A percentile compares a stretch with the other conserved stretches of the same genome.
Conservation (phyloP, 1,139 yeast genomes). For the Scheffersomyces lignicola region DNA sequence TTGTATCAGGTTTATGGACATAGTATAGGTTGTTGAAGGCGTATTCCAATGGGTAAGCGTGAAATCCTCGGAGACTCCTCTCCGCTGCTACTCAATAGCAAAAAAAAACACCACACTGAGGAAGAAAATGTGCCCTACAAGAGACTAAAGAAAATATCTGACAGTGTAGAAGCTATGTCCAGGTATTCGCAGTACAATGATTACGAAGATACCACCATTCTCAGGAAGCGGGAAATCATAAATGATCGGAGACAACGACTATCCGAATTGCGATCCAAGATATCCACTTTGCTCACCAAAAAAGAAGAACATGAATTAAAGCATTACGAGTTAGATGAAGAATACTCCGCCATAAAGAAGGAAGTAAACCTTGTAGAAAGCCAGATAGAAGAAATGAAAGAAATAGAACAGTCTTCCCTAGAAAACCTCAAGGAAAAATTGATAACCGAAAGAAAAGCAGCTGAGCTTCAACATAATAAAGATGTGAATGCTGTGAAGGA, state of each 20-base stretch:
- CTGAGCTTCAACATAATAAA: constrained; percentile 34
- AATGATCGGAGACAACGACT: constrained; percentile 10
- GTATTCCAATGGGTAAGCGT: neutral
- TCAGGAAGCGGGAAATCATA: constrained; percentile 1
- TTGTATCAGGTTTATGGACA: constrained; percentile 1
- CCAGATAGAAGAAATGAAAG: constrained; percentile 30
- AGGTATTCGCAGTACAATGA: constrained; percentile 1
- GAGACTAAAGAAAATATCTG: neutral
- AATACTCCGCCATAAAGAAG: constrained; percentile 23
- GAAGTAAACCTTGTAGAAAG: constrained; percentile 20
- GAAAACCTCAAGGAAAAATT: constrained; percentile 32
- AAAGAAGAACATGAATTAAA: constrained; percentile 36
- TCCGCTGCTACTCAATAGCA: neutral
- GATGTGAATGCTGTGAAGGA: constrained; percentile 39
- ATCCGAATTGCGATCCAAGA: constrained; percentile 18
- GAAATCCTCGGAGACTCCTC: neutral
- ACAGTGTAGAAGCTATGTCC: neutral
- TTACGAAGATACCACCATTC: neutral
- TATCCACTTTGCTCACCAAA: constrained; percentile 37
- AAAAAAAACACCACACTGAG: neutral
- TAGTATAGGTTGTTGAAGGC: neutral
- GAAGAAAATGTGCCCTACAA: neutral
- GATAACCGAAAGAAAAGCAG: constrained; percentile 32
- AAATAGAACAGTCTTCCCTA: constrained; percentile 26
- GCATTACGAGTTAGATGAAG: constrained; percentile 40